A percentile compares a stretch with the other conserved stretches of the same genome.
Conservation (phyloP, 1,284 basidiomycete species). For the Austroboletus niveus region DNA sequence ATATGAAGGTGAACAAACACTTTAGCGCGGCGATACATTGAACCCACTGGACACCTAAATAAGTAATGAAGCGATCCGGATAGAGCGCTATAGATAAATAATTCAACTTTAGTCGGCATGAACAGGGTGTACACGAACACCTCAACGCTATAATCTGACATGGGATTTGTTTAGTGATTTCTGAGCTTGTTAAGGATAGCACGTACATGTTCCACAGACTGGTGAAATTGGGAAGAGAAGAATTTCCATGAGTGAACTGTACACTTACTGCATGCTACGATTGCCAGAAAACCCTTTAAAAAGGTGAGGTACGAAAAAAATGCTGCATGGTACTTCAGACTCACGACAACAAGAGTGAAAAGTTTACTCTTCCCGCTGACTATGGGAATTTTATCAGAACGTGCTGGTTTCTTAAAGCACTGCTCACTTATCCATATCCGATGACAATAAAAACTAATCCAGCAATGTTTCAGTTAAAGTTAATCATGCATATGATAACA, state of each 20-base stretch:
- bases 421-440: conserved; percentile 18
- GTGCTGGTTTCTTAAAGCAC: neutral
- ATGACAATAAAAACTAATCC: conserved; percentile 14
- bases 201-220: conserved; percentile 10
- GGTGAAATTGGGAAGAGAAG: neutral
- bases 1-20: neutral
- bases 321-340: neutral
- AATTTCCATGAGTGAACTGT: neutral
- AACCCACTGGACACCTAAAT: neutral
- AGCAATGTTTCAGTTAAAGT: neutral
- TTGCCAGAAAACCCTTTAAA: neutral
- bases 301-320: neutral
- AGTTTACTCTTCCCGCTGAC: conserved; percentile 12
- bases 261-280: neutral
- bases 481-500: no score
- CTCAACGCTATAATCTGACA: neutral
- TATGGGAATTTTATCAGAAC: neutral
- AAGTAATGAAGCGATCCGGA: conserved; percentile 5
- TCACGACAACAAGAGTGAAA: conserved; percentile 10
- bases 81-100: neutral
- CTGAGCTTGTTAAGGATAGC: neutral
- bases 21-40: no score
- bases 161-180: neutral
- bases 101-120: neutral
- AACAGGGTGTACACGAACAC: conserved; percentile 4